Conservation (phyloP, 768 basidiomycete genomes). For the Pisolithus orientalis region DNA sequence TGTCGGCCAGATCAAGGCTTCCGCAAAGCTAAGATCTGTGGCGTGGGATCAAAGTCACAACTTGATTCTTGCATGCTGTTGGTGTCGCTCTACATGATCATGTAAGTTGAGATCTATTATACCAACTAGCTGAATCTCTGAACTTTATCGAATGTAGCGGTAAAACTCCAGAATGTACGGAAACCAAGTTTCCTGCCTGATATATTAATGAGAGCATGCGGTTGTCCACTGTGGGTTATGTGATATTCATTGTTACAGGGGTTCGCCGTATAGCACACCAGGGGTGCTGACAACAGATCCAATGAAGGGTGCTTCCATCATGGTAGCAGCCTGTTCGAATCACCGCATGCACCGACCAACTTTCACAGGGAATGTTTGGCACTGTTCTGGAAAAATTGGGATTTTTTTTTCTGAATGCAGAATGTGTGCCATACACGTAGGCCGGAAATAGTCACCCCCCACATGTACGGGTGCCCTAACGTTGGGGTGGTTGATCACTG, state of each 20-base stretch:
- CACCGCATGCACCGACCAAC: conserved; percentile 1
- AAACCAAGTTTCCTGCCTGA: conserved; percentile 83
- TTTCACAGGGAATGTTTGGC: conserved; percentile 82
- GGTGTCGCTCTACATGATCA: too few species aligned
- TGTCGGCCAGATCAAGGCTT: too few species aligned
- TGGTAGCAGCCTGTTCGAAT: background rate
- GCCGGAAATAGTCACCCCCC: conserved; percentile 5
- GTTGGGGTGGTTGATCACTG: conserved; percentile 86
- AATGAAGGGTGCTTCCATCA: conserved; percentile 85
- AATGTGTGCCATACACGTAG: conserved; percentile 42
- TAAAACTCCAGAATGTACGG: conserved; percentile 75
- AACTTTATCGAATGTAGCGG: conserved; percentile 83
- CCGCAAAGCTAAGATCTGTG: too few species aligned
- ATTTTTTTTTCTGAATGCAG: conserved; percentile 94
- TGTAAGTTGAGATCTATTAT: conserved; percentile 20
- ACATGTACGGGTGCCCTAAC: conserved; percentile 83
- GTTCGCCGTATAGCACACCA: conserved; percentile 71
- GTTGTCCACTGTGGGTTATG: conserved; percentile 66
- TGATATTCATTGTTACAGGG: conserved; percentile 75
- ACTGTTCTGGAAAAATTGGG: conserved; percentile 95
- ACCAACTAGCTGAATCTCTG: conserved; percentile 77
- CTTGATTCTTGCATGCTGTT: too few species aligned
- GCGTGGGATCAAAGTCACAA: too few species aligned
- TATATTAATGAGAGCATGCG: conserved; percentile 86
- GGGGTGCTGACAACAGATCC: conserved; percentile 41